Percentiles rank a stretch among this genome's conserved stretches.
Evolutionary conservation across 2,329 filamentous ascomycete genomes (phyloP).

Genomic region (Taxawa tesnikishii): DNA sequence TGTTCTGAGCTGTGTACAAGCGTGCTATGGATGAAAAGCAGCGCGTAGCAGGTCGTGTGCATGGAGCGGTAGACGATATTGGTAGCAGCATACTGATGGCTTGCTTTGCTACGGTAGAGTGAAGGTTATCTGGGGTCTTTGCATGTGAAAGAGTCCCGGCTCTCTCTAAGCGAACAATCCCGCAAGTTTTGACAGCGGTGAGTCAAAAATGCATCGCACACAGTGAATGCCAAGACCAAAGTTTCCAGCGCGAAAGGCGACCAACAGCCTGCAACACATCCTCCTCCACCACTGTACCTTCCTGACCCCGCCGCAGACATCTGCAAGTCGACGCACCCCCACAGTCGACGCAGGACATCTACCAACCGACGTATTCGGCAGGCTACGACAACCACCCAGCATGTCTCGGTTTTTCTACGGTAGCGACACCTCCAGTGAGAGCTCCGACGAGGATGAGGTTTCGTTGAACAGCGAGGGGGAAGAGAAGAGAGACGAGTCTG

Average conservation of each 20-base stretch:
- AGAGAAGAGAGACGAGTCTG: slow-evolving; percentile 41
- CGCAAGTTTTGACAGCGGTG: background rate
- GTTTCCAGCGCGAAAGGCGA: background rate
- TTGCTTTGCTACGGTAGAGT: too few species aligned
- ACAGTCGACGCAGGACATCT: background rate
- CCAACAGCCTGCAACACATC: background rate
- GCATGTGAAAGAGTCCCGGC: background rate
- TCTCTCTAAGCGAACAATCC: background rate
- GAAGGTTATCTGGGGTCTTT: background rate
- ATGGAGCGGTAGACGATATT: background rate
- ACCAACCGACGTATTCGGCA: background rate
- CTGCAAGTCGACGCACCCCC: slow-evolving; percentile 1
- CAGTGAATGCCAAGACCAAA: background rate
- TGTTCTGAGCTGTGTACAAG: too few species aligned
- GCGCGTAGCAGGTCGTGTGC: background rate
- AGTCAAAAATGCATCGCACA: background rate
- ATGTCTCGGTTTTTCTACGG: slow-evolving; percentile 98
- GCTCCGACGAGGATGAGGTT: slow-evolving; percentile 87
- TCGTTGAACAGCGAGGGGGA: slow-evolving; percentile 74
- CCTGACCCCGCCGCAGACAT: too few species aligned
- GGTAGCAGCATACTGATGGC: too few species aligned
- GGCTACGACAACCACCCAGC: slow-evolving; percentile 24
- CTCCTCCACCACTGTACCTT: background rate
- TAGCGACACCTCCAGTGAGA: slow-evolving; percentile 91
- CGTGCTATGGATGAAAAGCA: too few species aligned